Evolutionary conservation across 208 protist genomes (phyloP).

Genomic region (Sergeia podlipaevii): DNA sequence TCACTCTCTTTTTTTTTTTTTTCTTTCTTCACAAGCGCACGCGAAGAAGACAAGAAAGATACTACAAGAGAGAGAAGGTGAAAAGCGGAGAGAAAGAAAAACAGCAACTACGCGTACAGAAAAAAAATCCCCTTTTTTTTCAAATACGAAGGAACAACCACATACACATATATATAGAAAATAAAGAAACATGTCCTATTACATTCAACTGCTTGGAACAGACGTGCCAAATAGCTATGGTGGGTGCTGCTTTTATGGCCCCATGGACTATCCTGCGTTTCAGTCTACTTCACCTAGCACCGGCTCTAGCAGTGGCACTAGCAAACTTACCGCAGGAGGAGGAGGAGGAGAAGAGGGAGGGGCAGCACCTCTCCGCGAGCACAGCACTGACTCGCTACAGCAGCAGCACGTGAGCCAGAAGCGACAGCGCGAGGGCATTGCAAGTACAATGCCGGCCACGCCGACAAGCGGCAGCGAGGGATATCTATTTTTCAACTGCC

Average conservation of each 20-base stretch:
- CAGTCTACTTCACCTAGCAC: constrained; percentile 2
- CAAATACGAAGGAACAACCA: neutral
- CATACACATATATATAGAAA: neutral
- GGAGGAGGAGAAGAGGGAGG: neutral
- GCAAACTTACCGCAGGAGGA: constrained; percentile 8
- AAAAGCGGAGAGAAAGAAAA: constrained; percentile 1
- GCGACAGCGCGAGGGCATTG: neutral
- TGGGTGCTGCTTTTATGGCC: constrained; percentile 71
- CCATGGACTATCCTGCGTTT: constrained; percentile 44
- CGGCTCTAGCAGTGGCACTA: neutral
- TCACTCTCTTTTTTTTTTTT: constrained; percentile 2
- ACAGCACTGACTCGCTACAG: neutral
- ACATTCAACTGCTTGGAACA: constrained; percentile 73
- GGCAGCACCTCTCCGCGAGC: neutral
- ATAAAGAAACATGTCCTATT: constrained; percentile 34
- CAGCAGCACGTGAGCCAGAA: no score
- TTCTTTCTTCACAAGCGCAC: no score
- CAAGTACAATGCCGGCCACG: neutral
- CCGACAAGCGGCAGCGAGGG: constrained; percentile 30
- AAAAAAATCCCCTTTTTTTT: neutral
- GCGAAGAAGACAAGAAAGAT: no score
- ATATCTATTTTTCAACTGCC: constrained; percentile 87
- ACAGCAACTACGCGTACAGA: neutral
- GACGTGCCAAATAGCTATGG: constrained; percentile 75
- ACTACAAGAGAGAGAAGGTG: no score